These are phyloP conservation scores for Pseudogymnoascus sp. DNA, from an alignment of 2,329 filamentous ascomycete species.

Conservation along the genomic window DNA sequence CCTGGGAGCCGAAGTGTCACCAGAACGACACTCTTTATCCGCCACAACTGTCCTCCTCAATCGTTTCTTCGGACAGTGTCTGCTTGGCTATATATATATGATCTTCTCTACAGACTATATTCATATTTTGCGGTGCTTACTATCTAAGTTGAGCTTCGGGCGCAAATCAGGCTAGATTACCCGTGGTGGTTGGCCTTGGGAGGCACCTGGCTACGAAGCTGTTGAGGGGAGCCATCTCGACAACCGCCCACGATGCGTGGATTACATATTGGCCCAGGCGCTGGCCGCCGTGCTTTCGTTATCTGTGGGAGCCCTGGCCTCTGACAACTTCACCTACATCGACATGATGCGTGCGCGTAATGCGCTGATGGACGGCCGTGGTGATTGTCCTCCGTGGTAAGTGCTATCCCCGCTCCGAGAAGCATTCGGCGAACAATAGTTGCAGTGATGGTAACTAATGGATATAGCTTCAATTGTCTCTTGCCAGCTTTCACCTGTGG, in stretches of 20 bases:
- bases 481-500: constrained; percentile 86
- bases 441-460: constrained; percentile 16
- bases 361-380: constrained; percentile 65
- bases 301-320: constrained; percentile 36
- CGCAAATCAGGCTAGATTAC: constrained; percentile 7
- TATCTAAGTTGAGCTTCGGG: neutral
- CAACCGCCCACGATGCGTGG: constrained; percentile 10
- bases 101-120: neutral
- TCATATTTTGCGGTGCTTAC: neutral
- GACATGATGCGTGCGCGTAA: constrained; percentile 60
- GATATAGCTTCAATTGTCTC: constrained; percentile 86
- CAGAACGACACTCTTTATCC: neutral
- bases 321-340: constrained; percentile 52
- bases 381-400: constrained; percentile 73
- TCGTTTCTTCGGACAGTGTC: neutral
- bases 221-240: neutral
- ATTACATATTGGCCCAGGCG: constrained; percentile 11
- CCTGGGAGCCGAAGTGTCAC: constrained; percentile 1
- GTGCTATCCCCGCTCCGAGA: constrained; percentile 20
- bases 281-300: constrained; percentile 32
- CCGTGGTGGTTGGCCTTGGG: neutral
- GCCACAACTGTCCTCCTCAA: neutral
- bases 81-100: neutral
- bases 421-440: neutral
- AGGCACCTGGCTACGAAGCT: neutral